These are phyloP conservation scores for Kwoniella dejecticola DNA, from an alignment of 768 basidiomycete species.

Conservation along the genomic window DNA sequence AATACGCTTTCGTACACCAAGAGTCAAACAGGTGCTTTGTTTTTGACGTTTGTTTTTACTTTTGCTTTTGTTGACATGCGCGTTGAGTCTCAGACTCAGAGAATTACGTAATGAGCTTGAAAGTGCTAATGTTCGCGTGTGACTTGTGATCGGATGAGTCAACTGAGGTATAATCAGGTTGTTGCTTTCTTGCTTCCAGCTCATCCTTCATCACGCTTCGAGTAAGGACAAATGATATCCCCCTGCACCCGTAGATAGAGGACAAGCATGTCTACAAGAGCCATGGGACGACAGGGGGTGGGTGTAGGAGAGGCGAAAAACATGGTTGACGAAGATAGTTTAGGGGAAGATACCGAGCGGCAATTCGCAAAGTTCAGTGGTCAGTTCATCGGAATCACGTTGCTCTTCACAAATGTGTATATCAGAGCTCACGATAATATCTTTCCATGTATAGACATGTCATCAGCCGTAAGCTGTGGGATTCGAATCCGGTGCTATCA, in stretches of 20 bases:
- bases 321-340: slow-evolving; percentile 1
- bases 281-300: background rate
- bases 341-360: slow-evolving; percentile 7
- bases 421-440: background rate
- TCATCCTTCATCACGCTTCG: background rate
- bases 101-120: background rate
- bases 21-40: no score
- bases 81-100: background rate
- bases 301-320: background rate
- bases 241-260: no score
- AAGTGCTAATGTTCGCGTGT: background rate
- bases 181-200: background rate
- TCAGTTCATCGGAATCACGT: slow-evolving; percentile 6
- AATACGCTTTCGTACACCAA: no score
- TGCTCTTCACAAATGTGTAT: background rate
- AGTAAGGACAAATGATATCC: no score
- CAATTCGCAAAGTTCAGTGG: slow-evolving; percentile 18
- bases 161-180: background rate
- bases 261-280: no score
- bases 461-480: background rate
- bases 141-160: background rate
- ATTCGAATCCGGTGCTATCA: no score
- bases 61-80: slow-evolving; percentile 4
- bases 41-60: background rate
- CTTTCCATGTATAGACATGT: slow-evolving; percentile 4